Evolutionary conservation across 164 flowering plant genomes (phyloP), one percentile per base, ranked within the genome.

Genomic region (Macadamia tetraphylla): DNA sequence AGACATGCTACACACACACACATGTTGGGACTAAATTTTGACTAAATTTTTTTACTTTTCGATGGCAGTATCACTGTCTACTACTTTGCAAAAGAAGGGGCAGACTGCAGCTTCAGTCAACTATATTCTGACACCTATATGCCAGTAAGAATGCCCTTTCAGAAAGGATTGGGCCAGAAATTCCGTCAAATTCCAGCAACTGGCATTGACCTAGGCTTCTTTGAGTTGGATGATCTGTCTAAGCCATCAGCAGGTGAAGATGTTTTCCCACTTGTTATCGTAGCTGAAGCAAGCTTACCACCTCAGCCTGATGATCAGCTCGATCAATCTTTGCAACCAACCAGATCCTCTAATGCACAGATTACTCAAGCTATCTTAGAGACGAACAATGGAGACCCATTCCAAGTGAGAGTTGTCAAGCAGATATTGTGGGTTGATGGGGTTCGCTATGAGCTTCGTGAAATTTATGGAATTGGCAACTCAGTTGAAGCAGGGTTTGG

Each of bases 31-130:
- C 56, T 42, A 30, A 56, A 42, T 55, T 12, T 63, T 44, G 46
- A 51, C 42, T 29, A 35, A 35, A 30, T 30, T 10, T 66, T 8
- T 14, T 52, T 60, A 29, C 49, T 57, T 67, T 12, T 62, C 9
- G 60, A 65, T 71, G 64, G 56, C 89, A 92, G 96, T 80, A 81
- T 92, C 70, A 87, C 92, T n/a, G 78, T 92, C 29, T 79, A 70
- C 51, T 92, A 84, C 85, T 90, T 92, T 77, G 94, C 86, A 65
- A 92, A 87, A 84, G 98, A 92, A 78, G 96, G 86, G 62, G 35
- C 75, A 1, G 64, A 80, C 61, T 83, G 95, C 72, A 78, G 70
- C 58, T 84, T 91, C 68, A 75, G 80, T 70, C 88, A 93, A 15
- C 67, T 77, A 62, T 85, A 79, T 78, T 87, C 90, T 31, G 97